Evolutionary conservation across 352 stramenopile genomes (phyloP).

Genomic region (Phytophthora boehmeriae): DNA sequence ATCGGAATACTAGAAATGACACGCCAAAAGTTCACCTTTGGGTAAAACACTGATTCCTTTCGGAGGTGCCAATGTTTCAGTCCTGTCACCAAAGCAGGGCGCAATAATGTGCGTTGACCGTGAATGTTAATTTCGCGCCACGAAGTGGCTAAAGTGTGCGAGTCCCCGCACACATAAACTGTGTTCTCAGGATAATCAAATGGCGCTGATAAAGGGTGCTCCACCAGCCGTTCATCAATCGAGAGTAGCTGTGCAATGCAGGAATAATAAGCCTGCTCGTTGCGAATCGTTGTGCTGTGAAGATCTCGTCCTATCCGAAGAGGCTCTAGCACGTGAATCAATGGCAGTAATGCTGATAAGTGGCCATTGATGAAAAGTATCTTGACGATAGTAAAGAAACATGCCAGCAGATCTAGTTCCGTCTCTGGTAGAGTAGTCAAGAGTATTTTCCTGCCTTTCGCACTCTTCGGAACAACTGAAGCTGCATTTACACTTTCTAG

Average conservation of each 20-base stretch:
- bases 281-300: conserved; percentile 84
- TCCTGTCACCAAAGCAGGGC: conserved; percentile 89
- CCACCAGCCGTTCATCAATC: conserved; percentile 30
- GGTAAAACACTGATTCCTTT: conserved; percentile 89
- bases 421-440: conserved; percentile 22
- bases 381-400: conserved; percentile 86
- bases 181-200: conserved; percentile 2
- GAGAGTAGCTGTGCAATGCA: conserved; percentile 87
- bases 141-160: conserved; percentile 88
- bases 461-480: neutral
- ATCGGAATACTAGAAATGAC: conserved; percentile 60
- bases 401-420: conserved; percentile 82
- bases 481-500: neutral
- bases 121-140: conserved; percentile 72
- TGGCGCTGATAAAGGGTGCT: neutral
- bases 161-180: conserved; percentile 93
- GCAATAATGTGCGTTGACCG: conserved; percentile 24
- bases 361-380: conserved; percentile 79
- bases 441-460: conserved; percentile 7
- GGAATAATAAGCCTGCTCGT: conserved; percentile 89
- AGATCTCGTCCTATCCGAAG: conserved; percentile 61
- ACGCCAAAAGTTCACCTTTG: conserved; percentile 90
- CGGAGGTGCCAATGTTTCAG: conserved; percentile 95
- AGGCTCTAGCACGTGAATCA: conserved; percentile 73
- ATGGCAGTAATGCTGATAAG: conserved; percentile 46